These are phyloP conservation scores for Spathaspora jeffriesii DNA, from an alignment of 1,139 yeast species.

Conservation along the genomic window DNA sequence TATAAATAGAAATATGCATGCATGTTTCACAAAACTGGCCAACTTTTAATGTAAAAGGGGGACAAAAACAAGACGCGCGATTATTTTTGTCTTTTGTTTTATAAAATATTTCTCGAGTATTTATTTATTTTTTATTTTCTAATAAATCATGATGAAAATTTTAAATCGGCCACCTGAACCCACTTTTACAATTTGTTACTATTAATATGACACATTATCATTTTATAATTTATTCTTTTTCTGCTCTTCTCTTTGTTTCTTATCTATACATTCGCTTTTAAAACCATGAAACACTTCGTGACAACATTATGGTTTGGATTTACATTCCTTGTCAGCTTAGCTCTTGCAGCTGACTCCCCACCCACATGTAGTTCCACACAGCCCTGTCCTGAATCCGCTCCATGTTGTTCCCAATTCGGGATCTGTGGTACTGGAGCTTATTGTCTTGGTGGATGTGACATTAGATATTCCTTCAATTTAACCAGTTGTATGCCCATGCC, in stretches of 20 bases:
- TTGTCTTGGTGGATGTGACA: constrained; percentile 85
- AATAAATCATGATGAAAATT: not conserved
- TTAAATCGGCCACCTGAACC: not conserved
- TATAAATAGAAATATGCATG: not conserved
- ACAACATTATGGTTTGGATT: not conserved
- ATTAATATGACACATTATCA: not conserved
- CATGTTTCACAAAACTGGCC: not conserved
- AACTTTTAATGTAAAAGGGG: not conserved
- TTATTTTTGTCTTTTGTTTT: not conserved
- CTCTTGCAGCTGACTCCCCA: constrained; percentile 13
- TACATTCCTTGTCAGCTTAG: not conserved
- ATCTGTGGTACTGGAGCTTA: constrained; percentile 80
- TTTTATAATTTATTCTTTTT: not conserved
- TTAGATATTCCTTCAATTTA: constrained; percentile 59
- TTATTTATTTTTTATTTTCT: not conserved
- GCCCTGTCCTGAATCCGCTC: constrained; percentile 69
- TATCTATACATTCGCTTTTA: not conserved
- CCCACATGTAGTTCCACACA: constrained; percentile 47
- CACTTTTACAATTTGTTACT: constrained; percentile 1
- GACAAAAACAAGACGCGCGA: constrained; percentile 1
- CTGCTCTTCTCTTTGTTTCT: not conserved
- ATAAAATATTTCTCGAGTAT: constrained; percentile 1
- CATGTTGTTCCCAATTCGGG: constrained; percentile 86
- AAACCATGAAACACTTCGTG: not conserved
- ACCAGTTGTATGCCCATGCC: constrained; percentile 72